phyloP scores from a whole-genome alignment of 306 rosid genomes.

The Betula pendula region DNA sequence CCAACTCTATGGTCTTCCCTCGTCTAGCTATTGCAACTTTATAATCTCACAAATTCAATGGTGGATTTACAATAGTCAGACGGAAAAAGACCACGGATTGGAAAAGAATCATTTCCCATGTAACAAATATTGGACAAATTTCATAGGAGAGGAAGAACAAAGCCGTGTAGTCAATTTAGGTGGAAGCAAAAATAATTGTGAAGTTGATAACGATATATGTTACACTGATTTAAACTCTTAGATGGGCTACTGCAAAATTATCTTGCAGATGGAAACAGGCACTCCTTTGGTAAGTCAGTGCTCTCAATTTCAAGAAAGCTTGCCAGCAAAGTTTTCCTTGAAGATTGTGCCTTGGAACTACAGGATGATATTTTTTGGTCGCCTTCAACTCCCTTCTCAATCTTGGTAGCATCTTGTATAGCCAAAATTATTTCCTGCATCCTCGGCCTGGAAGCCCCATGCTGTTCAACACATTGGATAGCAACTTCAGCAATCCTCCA shows the following conservation, averaged over 20 bases:
- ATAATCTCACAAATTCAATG: too few relatives aligned
- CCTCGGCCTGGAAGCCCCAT: constrained; percentile 81
- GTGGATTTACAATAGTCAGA: too few relatives aligned
- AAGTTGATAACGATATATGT: background rate
- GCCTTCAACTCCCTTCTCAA: constrained; percentile 56
- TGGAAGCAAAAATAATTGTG: constrained; percentile 8
- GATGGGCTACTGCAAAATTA: constrained; percentile 22
- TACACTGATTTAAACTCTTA: constrained; percentile 1
- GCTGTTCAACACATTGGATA: constrained; percentile 83
- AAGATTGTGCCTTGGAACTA: constrained; percentile 59
- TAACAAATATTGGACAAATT: too few relatives aligned
- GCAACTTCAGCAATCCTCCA: constrained; percentile 93
- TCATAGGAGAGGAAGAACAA: background rate
- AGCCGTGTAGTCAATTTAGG: background rate
- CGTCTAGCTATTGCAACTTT: too few relatives aligned
- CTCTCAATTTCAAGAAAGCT: constrained; percentile 91
- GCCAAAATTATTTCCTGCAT: constrained; percentile 95
- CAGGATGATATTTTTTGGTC: constrained; percentile 52
- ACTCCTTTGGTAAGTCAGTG: constrained; percentile 66
- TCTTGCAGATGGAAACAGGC: constrained; percentile 78
- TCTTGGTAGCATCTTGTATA: constrained; percentile 80
- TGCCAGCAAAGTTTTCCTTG: constrained; percentile 86
- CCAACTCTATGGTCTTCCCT: too few relatives aligned
- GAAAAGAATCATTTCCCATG: too few relatives aligned
- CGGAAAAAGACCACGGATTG: too few relatives aligned